These are phyloP conservation scores for Peltaster fructicola DNA, from an alignment of 2,329 filamentous ascomycete genomes.

Conservation along the genomic window DNA sequence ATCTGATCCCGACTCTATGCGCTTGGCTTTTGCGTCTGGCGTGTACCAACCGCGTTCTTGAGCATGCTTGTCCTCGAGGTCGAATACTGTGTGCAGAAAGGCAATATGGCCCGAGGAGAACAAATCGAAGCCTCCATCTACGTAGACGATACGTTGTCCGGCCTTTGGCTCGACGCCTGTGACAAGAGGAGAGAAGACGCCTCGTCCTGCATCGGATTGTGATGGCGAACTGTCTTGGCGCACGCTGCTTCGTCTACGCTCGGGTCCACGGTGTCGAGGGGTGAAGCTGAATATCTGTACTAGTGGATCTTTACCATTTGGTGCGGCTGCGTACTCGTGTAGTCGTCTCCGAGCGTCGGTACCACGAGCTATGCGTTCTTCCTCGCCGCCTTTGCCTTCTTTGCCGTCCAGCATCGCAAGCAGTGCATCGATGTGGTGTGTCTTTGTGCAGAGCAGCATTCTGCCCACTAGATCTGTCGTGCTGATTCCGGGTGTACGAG, in stretches of 20 bases:
- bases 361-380: constrained; percentile 47
- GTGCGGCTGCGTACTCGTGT: constrained; percentile 71
- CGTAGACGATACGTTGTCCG: constrained; percentile 78
- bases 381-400: constrained; percentile 52
- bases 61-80: constrained; percentile 54
- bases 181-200: constrained; percentile 50
- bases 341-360: constrained; percentile 60
- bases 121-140: constrained; percentile 90
- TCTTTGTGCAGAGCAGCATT: constrained; percentile 91
- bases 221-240: constrained; percentile 25
- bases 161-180: constrained; percentile 51
- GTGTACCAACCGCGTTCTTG: constrained; percentile 56
- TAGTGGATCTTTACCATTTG: constrained; percentile 59
- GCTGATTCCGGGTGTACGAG: constrained; percentile 87
- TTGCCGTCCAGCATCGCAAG: constrained; percentile 48
- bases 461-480: constrained; percentile 96
- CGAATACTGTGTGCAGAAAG: constrained; percentile 63
- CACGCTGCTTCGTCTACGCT: constrained; percentile 4
- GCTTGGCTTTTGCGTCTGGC: constrained; percentile 43
- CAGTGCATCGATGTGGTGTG: constrained; percentile 68
- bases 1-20: constrained; percentile 48
- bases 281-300: constrained; percentile 74
- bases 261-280: constrained; percentile 6
- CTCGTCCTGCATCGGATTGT: constrained; percentile 30
- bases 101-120: constrained; percentile 96